Conservation (phyloP, 768 basidiomycete species). For the Nidularia sp. region DNA sequence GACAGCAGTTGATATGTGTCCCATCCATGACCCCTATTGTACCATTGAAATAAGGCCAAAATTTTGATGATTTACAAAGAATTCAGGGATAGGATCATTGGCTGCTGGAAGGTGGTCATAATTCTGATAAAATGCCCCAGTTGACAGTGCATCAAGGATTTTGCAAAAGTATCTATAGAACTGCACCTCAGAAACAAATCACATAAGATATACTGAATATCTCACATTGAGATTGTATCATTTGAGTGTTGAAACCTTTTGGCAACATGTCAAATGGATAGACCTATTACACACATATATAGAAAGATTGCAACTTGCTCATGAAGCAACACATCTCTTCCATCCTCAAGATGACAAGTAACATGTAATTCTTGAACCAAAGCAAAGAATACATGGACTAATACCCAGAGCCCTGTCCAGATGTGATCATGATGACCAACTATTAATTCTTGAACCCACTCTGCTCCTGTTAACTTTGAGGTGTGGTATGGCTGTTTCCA, state of each 20-base stretch:
- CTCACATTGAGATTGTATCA: slow-evolving; percentile 20
- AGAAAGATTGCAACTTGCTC: slow-evolving; percentile 20
- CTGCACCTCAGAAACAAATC: not conserved
- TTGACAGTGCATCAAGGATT: slow-evolving; percentile 10
- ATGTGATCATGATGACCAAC: slow-evolving; percentile 5
- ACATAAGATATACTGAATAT: not conserved
- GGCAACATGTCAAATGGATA: slow-evolving; percentile 11
- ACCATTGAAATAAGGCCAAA: slow-evolving; percentile 24
- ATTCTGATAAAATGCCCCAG: slow-evolving; percentile 5
- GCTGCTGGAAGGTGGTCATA: slow-evolving; percentile 11
- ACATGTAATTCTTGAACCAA: not conserved
- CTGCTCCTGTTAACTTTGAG: slow-evolving; percentile 1
- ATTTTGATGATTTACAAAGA: slow-evolving; percentile 18
- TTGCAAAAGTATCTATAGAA: slow-evolving; percentile 7
- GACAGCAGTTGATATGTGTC: slow-evolving; percentile 15
- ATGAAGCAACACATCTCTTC: slow-evolving; percentile 1
- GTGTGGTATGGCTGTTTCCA: slow-evolving; percentile 6
- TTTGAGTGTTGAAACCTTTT: slow-evolving; percentile 21
- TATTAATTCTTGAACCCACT: slow-evolving; percentile 4
- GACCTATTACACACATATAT: slow-evolving; percentile 14
- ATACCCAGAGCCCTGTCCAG: slow-evolving; percentile 11
- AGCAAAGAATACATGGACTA: slow-evolving; percentile 5
- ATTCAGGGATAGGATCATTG: slow-evolving; percentile 8
- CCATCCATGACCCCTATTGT: slow-evolving; percentile 27
- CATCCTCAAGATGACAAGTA: not conserved